Evolutionary conservation across 345 rosid genomes (phyloP), one percentile per base, ranked within the genome.

Genomic region (Boechera divaricarpa): DNA sequence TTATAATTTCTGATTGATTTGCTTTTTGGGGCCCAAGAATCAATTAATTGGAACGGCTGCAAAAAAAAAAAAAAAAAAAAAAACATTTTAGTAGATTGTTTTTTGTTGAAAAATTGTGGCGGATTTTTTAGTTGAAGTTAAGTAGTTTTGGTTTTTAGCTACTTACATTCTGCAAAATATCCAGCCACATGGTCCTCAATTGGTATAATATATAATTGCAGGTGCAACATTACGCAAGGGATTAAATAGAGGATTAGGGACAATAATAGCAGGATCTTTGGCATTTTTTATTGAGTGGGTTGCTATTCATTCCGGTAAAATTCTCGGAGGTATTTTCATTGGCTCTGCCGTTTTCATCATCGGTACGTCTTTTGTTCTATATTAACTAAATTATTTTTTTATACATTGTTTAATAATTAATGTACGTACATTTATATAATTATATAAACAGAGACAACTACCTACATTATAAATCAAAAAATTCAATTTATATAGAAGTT

Each of bases 161-260:
- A 55, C 18, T 55, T 18, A 18, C 21, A 18, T 5, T n/a, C 18
- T 59, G 8, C 4, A 58, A 56, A 58, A 33, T 58, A 35, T 16
- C 15, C 2, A 44, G 48, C 6, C n/a, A 44, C 6, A 39, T 39
- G 44, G 44, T 39, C 44, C 21, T 18, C 29, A 28, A 2, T n/a
- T 59, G 21, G 1, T 8, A 38, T 8, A 16, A 38, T 32, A 10
- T 41, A 41, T 10, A 41, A 52, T 24, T 73, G 35, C 42, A 91
- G 97, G 94, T 10, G 97, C 95, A 56, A 92, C 95, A 10, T 73
- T 92, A 54, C 83, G 87, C 76, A 92, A 88, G 49, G 95, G 93
- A 41, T 84, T 92, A 29, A 90, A 92, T 63, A 86, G 95, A 82
- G 95, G 91, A 77, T 47, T 92, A 45, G 95, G 93, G 42, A 92